These are phyloP conservation scores for Eucalyptus fibrosa DNA, from an alignment of 345 rosid species.

Conservation along the genomic window DNA sequence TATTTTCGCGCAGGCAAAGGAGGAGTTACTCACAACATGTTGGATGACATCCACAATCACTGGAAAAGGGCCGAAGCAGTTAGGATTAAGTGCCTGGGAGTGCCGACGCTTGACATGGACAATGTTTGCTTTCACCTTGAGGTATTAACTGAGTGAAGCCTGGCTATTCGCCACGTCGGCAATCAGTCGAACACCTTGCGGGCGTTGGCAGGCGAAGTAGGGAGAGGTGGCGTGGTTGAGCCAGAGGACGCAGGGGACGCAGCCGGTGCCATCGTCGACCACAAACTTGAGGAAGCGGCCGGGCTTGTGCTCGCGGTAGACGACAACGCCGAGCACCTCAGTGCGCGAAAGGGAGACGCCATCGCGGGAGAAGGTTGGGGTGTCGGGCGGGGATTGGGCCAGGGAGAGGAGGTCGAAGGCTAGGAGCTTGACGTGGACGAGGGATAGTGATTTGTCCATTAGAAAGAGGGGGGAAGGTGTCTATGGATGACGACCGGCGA, in stretches of 20 bases:
- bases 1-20: slow-evolving; percentile 38
- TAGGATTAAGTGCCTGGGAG: slow-evolving; percentile 91
- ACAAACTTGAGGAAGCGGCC: slow-evolving; percentile 50
- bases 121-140: slow-evolving; percentile 78
- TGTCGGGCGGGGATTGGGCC: not conserved
- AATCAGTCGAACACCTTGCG: slow-evolving; percentile 14
- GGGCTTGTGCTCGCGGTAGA: slow-evolving; percentile 39
- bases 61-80: slow-evolving; percentile 90
- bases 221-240: slow-evolving; percentile 60
- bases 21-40: slow-evolving; percentile 90
- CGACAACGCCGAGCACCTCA: slow-evolving; percentile 46
- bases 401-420: slow-evolving; percentile 37
- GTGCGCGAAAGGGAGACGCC: slow-evolving; percentile 29
- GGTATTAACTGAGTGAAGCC: slow-evolving; percentile 16
- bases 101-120: slow-evolving; percentile 90
- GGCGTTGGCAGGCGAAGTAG: slow-evolving; percentile 32
- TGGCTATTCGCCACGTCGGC: too few species aligned
- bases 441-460: not conserved
- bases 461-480: not conserved
- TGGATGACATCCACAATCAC: slow-evolving; percentile 85
- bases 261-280: slow-evolving; percentile 59
- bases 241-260: slow-evolving; percentile 63
- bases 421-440: slow-evolving; percentile 51
- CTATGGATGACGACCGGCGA: not conserved
- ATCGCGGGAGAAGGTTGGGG: slow-evolving; percentile 16